Percentiles rank a stretch among this genome's conserved stretches.
These are phyloP conservation scores for Arabidopsis lyrata DNA, from an alignment of 441 rosid species.

Conservation along the genomic window DNA sequence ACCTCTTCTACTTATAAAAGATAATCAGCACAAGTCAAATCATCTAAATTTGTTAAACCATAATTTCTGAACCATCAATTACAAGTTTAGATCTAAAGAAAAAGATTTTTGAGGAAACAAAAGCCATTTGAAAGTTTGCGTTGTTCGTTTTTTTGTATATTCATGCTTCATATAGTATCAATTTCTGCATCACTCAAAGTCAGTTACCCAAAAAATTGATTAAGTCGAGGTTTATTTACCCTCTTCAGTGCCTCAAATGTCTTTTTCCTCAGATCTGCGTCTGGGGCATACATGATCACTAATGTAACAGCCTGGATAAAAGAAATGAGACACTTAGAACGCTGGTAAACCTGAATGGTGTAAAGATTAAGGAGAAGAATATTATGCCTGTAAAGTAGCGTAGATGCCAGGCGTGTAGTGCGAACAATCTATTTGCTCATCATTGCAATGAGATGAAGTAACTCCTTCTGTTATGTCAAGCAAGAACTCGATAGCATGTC, in stretches of 20 bases:
- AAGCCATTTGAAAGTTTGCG: neutral
- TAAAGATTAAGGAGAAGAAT: conserved; percentile 29
- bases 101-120: neutral
- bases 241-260: conserved; percentile 78
- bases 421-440: conserved; percentile 57
- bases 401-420: conserved; percentile 62
- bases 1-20: conserved; percentile 1
- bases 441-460: conserved; percentile 44
- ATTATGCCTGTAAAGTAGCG: conserved; percentile 72
- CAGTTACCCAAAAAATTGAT: neutral
- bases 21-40: neutral
- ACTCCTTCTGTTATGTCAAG: conserved; percentile 60
- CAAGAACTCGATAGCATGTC: conserved; percentile 68
- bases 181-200: conserved; percentile 5
- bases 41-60: neutral
- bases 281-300: conserved; percentile 68
- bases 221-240: conserved; percentile 51
- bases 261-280: conserved; percentile 60
- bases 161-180: neutral
- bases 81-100: neutral
- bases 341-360: conserved; percentile 15
- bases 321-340: conserved; percentile 30
- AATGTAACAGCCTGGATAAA: conserved; percentile 65
- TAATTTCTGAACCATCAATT: neutral
- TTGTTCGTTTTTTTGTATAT: neutral